These are phyloP conservation scores for Obba rivulosa DNA, from an alignment of 768 basidiomycete genomes.

Conservation along the genomic window DNA sequence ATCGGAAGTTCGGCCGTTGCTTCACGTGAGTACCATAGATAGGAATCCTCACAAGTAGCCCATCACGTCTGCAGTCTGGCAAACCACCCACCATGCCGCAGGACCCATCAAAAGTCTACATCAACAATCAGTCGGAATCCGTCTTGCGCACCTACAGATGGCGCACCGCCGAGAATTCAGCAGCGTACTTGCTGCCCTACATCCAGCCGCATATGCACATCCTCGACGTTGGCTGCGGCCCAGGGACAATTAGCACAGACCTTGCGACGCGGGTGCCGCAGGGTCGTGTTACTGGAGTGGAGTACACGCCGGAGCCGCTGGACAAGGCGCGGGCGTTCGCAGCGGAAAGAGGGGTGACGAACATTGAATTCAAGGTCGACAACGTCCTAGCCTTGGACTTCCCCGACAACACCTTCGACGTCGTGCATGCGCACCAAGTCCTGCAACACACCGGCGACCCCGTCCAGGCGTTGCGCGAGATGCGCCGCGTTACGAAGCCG, in stretches of 20 bases:
- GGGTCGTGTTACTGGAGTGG: conserved; percentile 40
- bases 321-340: conserved; percentile 28
- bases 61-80: too few species aligned
- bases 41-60: too few species aligned
- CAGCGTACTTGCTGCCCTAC: conserved; percentile 33
- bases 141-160: conserved; percentile 19
- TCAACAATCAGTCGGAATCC: conserved; percentile 16
- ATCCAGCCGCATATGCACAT: conserved; percentile 34
- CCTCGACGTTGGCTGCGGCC: conserved; percentile 49
- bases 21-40: too few species aligned
- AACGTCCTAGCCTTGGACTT: conserved; percentile 32
- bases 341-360: conserved; percentile 22
- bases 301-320: conserved; percentile 30
- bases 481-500: conserved; percentile 40
- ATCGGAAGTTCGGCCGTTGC: too few species aligned
- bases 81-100: too few species aligned
- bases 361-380: conserved; percentile 34
- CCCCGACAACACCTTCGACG: conserved; percentile 38
- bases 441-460: conserved; percentile 42
- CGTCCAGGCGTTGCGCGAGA: conserved; percentile 36
- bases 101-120: conserved; percentile 9
- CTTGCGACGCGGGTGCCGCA: conserved; percentile 34
- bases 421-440: conserved; percentile 46
- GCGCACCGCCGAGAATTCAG: conserved; percentile 37
- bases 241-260: conserved; percentile 43